Base-by-base conservation (phyloP, 2,329 filamentous ascomycete species). In the Mycosphaerella sp. region DNA sequence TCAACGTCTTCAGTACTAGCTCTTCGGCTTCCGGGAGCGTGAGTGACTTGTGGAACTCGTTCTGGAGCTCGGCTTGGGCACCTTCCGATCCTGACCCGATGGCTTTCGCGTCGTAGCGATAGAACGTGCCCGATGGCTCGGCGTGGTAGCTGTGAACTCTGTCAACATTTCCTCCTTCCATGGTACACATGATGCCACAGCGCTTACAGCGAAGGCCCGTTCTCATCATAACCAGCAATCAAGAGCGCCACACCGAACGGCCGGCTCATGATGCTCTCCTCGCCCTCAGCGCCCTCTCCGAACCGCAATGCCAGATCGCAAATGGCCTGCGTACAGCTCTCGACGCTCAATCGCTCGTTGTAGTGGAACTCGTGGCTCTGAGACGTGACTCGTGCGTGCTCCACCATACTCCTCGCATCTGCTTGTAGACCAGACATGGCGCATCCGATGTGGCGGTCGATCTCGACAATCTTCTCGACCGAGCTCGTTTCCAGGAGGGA, bases 391-490 rank as follows among this genome's bases (percentile, higher is more conserved):
- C 67, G 89, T 66, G 93, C 93, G 76, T 98, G 93, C 79, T 98
- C 93, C 62, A 98, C 84, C 87, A 98, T 95, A 75, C 87, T 93
- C 69, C 93, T 87, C 60, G 93, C 93, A 73, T 98, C 93, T 68
- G 93, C 93, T 79, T 98, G 93, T 62, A 98, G 82, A 45, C 93
- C 93, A 38, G 87, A 93, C 91, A 98, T 98, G 76, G 93, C 93
- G 76, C 93, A 97, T 68, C 93, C 93, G 67, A 98, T 96, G 78
- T 98, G 93, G 71, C 88, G 84, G 78, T 98, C 93, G 73, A 98
- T 97, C 74, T 98, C 93, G 73, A 98, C 92, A 68, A 98, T 97
- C 83, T 98, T 98, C 76, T 98, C 93, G 68, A 98, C 93, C 40
- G 91, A 96, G 45, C 89, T 95, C 32, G 93, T 95, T 76, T 97